Evolutionary conservation across 2,329 filamentous ascomycete species (phyloP).

Genomic region (Gaeumannomyces sp.): DNA sequence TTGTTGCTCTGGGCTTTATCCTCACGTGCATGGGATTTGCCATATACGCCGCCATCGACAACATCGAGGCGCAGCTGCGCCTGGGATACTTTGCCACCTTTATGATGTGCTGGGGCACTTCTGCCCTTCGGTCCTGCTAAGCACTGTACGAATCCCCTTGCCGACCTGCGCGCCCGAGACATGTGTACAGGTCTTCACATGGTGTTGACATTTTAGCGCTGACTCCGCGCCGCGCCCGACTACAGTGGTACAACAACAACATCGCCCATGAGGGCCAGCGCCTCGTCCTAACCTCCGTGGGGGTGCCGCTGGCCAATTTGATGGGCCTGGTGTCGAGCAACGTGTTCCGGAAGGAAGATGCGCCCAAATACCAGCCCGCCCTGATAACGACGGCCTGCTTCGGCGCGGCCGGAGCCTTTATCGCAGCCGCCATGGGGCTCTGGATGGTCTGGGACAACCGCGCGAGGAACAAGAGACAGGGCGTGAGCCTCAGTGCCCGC

Average conservation of each 20-base stretch:
- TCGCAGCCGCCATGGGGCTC: slow-evolving; percentile 46
- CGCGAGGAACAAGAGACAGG: slow-evolving; percentile 48
- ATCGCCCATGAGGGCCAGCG: slow-evolving; percentile 18
- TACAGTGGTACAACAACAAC: slow-evolving; percentile 16
- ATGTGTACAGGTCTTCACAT: neutral
- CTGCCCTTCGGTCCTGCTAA: slow-evolving; percentile 6
- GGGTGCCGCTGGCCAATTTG: slow-evolving; percentile 19
- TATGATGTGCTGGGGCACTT: slow-evolving; percentile 13
- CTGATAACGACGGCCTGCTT: slow-evolving; percentile 57
- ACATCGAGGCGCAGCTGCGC: slow-evolving; percentile 14
- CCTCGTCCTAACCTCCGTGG: slow-evolving; percentile 16
- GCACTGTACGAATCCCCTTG: slow-evolving; percentile 10
- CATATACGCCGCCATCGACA: slow-evolving; percentile 15
- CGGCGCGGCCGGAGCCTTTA: slow-evolving; percentile 49
- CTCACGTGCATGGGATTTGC: slow-evolving; percentile 67
- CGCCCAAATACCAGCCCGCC: slow-evolving; percentile 37
- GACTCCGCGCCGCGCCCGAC: slow-evolving; percentile 11
- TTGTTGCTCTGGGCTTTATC: slow-evolving; percentile 65
- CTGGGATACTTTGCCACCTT: slow-evolving; percentile 17
- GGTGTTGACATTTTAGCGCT: neutral
- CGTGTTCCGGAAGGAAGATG: slow-evolving; percentile 17
- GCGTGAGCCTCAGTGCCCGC: slow-evolving; percentile 44
- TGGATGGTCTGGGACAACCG: slow-evolving; percentile 61
- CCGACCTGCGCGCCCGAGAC: slow-evolving; percentile 13
- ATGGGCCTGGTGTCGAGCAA: slow-evolving; percentile 16